Evolutionary conservation across 805 yeast genomes (phyloP).

Genomic region (Saturnispora serradocipensis): DNA sequence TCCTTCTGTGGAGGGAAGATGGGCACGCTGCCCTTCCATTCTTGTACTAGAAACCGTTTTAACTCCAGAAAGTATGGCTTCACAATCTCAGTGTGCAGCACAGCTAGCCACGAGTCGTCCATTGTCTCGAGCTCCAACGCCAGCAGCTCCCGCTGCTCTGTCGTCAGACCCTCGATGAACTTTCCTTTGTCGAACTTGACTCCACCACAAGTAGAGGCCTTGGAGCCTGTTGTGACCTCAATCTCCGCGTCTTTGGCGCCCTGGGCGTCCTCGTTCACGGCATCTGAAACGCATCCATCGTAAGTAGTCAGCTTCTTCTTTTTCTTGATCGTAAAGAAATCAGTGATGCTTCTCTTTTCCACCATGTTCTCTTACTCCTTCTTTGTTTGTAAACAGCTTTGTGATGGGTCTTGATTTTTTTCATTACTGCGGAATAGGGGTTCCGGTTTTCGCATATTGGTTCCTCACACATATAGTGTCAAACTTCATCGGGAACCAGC

Average conservation of each 20-base stretch:
- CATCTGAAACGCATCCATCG: background rate
- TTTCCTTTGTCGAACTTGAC: slow-evolving; percentile 35
- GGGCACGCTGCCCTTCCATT: slow-evolving; percentile 31
- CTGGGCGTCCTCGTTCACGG: too few species aligned
- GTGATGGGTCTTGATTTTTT: background rate
- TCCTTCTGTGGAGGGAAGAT: slow-evolving; percentile 73
- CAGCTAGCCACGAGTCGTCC: slow-evolving; percentile 70
- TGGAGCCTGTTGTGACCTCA: background rate
- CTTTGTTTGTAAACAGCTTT: background rate
- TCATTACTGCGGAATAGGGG: background rate
- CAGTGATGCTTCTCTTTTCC: slow-evolving; percentile 12
- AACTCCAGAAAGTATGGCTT: slow-evolving; percentile 77
- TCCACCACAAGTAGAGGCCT: background rate
- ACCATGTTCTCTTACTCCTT: background rate
- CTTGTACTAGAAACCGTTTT: slow-evolving; percentile 51
- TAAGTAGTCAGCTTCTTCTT: slow-evolving; percentile 3
- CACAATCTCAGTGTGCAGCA: slow-evolving; percentile 59
- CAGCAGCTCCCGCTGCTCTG: slow-evolving; percentile 44
- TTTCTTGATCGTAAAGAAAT: slow-evolving; percentile 12
- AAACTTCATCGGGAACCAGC: background rate
- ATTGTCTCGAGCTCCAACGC: slow-evolving; percentile 60
- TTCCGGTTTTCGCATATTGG: background rate
- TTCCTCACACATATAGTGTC: background rate
- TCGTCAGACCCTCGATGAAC: slow-evolving; percentile 42
- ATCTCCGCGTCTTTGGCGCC: background rate